Evolutionary conservation across 1,284 basidiomycete genomes (phyloP).

Genomic region (Moesziomyces sp.): DNA sequence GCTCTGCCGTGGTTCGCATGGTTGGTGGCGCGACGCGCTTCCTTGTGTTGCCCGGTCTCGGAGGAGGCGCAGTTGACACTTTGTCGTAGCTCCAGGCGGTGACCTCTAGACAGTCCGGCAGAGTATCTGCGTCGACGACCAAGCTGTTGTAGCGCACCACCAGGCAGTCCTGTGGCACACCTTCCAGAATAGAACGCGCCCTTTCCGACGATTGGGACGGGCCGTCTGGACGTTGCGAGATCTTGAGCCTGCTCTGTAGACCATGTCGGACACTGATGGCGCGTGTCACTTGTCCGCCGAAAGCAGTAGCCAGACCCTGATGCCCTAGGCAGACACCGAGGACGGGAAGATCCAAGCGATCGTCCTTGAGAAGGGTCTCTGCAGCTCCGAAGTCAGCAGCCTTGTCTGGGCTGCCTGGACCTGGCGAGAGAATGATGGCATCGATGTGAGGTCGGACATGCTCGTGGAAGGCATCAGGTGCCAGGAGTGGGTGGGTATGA

Average conservation of each 20-base stretch:
- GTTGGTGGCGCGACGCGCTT: constrained; percentile 1
- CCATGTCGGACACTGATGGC: constrained; percentile 56
- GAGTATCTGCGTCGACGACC: constrained; percentile 68
- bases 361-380: constrained; percentile 46
- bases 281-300: constrained; percentile 73
- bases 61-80: constrained; percentile 34
- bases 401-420: constrained; percentile 59
- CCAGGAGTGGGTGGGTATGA: constrained; percentile 54
- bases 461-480: constrained; percentile 36
- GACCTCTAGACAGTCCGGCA: constrained; percentile 70
- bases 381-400: constrained; percentile 60
- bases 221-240: constrained; percentile 1
- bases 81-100: constrained; percentile 68
- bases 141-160: constrained; percentile 83
- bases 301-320: constrained; percentile 85
- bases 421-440: constrained; percentile 63
- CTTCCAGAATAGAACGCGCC: constrained; percentile 75
- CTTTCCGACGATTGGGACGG: constrained; percentile 10
- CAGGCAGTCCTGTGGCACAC: constrained; percentile 72
- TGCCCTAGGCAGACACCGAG: constrained; percentile 92
- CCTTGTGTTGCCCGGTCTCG: constrained; percentile 24
- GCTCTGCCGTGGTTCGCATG: constrained; percentile 1
- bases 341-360: constrained; percentile 73
- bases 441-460: constrained; percentile 61
- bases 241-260: constrained; percentile 42